These are phyloP conservation scores for Xylogone sp. DNA, from an alignment of 2,329 filamentous ascomycete genomes.

Conservation along the genomic window DNA sequence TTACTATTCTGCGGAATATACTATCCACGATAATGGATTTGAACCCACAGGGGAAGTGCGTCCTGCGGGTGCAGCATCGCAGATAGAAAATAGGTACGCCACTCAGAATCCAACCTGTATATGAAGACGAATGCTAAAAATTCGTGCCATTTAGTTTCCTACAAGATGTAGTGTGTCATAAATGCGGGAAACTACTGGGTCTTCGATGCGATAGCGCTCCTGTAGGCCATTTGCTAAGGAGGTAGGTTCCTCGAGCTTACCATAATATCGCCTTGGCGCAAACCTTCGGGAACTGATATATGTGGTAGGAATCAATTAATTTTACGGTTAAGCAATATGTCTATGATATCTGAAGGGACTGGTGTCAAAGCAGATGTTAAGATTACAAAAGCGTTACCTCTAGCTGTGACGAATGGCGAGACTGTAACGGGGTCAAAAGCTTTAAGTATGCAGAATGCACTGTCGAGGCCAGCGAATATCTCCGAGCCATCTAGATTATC, in stretches of 20 bases:
- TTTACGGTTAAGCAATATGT: slow-evolving; percentile 20
- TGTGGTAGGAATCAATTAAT: slow-evolving; percentile 23
- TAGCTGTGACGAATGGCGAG: slow-evolving; percentile 2
- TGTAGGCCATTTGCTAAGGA: slow-evolving; percentile 22
- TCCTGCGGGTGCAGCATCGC: slow-evolving; percentile 15
- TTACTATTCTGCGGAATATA: slow-evolving; percentile 24
- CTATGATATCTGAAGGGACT: slow-evolving; percentile 17
- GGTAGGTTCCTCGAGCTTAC: slow-evolving; percentile 12
- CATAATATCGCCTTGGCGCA: background rate
- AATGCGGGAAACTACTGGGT: slow-evolving; percentile 21
- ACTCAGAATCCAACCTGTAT: background rate
- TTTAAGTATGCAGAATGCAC: background rate
- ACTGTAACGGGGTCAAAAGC: background rate
- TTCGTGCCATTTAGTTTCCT: slow-evolving; percentile 15
- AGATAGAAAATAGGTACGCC: slow-evolving; percentile 23
- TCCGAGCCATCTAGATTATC: background rate
- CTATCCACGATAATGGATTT: slow-evolving; percentile 16
- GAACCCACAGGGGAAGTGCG: slow-evolving; percentile 18
- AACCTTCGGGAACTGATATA: background rate
- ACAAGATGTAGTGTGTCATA: slow-evolving; percentile 24
- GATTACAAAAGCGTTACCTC: slow-evolving; percentile 15
- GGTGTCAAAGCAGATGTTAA: slow-evolving; percentile 15
- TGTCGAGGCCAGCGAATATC: background rate
- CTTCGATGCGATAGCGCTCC: slow-evolving; percentile 26
- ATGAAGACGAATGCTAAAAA: background rate